phyloP scores from a whole-genome alignment of 805 yeast species.

The Wickerhamomyces bisporus region DNA sequence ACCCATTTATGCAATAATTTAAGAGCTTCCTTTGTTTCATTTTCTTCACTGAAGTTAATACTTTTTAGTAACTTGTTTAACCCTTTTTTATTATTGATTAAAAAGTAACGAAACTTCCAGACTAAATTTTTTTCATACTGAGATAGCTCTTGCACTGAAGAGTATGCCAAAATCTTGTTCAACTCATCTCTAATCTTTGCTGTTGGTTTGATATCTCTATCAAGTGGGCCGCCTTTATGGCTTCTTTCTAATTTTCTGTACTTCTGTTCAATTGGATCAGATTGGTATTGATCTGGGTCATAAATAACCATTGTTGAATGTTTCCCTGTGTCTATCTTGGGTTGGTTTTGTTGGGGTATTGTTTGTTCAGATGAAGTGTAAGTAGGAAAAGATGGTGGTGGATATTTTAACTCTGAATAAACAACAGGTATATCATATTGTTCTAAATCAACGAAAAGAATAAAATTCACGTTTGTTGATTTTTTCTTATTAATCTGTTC shows the following conservation, averaged over 20 bases:
- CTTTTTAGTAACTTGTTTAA: conserved; percentile 81
- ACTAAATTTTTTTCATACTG: conserved; percentile 81
- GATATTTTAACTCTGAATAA: conserved; percentile 51
- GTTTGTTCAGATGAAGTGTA: conserved; percentile 41
- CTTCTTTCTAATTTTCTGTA: conserved; percentile 80
- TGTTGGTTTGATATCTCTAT: conserved; percentile 83
- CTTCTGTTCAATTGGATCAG: conserved; percentile 85
- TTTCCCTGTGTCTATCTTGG: conserved; percentile 27
- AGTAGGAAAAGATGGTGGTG: conserved; percentile 29
- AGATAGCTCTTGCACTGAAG: conserved; percentile 77
- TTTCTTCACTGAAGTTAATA: conserved; percentile 81
- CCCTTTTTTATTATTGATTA: conserved; percentile 61
- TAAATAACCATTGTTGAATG: conserved; percentile 38
- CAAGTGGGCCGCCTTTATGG: conserved; percentile 70
- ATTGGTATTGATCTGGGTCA: conserved; percentile 64
- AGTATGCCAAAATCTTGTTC: conserved; percentile 60
- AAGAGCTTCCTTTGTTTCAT: conserved; percentile 74
- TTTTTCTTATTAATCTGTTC: conserved; percentile 21
- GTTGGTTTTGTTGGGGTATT: conserved; percentile 20
- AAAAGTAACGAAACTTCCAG: conserved; percentile 87
- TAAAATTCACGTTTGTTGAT: conserved; percentile 28
- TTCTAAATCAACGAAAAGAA: conserved; percentile 49
- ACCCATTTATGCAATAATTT: conserved; percentile 67
- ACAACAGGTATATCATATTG: conserved; percentile 71
- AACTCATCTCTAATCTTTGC: conserved; percentile 75